These are phyloP conservation scores for Trichoderma asperellum DNA, from an alignment of 2,329 filamentous ascomycete genomes.

Conservation along the genomic window DNA sequence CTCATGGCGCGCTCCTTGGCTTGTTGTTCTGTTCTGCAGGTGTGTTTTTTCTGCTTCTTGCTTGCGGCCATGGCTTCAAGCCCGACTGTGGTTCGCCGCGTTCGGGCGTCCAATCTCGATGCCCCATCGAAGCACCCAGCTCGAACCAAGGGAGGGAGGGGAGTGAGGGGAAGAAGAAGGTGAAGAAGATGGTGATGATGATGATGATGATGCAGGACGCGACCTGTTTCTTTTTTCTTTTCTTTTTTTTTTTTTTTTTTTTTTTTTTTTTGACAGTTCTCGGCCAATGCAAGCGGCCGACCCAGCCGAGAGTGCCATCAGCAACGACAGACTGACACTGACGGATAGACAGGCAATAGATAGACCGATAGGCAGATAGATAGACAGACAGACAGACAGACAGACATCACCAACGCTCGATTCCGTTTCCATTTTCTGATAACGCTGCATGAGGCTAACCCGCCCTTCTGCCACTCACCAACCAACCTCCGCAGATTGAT, in stretches of 20 bases:
- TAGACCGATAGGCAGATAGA: not conserved
- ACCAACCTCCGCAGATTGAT: not conserved
- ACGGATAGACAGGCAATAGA: not conserved
- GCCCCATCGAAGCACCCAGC: not conserved
- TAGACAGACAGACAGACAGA: too few relatives aligned
- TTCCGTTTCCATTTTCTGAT: not conserved
- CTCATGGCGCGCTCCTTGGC: not conserved
- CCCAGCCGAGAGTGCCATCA: not conserved
- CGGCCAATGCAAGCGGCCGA: not conserved
- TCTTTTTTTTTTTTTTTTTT: not conserved
- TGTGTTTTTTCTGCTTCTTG: not conserved
- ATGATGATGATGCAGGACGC: not conserved
- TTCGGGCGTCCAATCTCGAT: not conserved
- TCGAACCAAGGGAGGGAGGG: not conserved
- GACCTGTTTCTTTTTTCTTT: too few relatives aligned
- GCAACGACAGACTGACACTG: not conserved
- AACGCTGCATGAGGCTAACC: not conserved
- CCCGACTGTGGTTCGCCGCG: not conserved
- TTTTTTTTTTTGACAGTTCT: not conserved
- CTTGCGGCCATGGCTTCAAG: not conserved
- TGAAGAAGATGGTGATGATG: not conserved
- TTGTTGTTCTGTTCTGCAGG: too few relatives aligned
- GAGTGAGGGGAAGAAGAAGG: not conserved
- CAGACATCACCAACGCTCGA: not conserved
- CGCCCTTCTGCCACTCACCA: not conserved